These are phyloP conservation scores for Blastomyces emzantsi DNA, from an alignment of 2,329 filamentous ascomycete species.

Conservation along the genomic window DNA sequence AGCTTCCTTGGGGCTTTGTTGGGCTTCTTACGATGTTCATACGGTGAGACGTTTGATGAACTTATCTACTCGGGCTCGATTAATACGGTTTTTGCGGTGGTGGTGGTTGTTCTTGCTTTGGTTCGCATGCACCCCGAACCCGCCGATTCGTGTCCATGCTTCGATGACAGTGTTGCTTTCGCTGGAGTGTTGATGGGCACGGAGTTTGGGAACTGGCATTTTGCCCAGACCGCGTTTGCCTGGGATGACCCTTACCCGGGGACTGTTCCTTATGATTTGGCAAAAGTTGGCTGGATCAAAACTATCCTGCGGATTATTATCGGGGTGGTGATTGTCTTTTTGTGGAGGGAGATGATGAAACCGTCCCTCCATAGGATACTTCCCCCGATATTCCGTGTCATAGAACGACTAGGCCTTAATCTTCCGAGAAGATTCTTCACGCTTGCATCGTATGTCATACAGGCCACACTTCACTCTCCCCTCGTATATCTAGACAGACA, in stretches of 20 bases:
- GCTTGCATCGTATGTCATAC: slow-evolving; percentile 56
- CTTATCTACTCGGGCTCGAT: slow-evolving; percentile 60
- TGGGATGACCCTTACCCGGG: slow-evolving; percentile 47
- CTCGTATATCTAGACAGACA: background rate
- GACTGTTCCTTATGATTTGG: slow-evolving; percentile 56
- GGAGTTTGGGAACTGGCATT: slow-evolving; percentile 77
- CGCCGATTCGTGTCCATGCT: slow-evolving; percentile 93
- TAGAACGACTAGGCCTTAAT: slow-evolving; percentile 69
- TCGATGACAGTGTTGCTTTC: slow-evolving; percentile 92
- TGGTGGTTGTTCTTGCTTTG: slow-evolving; percentile 60
- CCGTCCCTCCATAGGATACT: slow-evolving; percentile 66
- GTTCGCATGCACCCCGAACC: slow-evolving; percentile 91
- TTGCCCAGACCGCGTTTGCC: slow-evolving; percentile 49
- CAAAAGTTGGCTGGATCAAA: slow-evolving; percentile 56
- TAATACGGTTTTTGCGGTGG: slow-evolving; percentile 54
- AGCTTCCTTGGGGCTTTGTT: slow-evolving; percentile 63
- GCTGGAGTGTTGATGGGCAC: slow-evolving; percentile 81
- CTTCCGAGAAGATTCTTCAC: slow-evolving; percentile 87
- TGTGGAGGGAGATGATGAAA: slow-evolving; percentile 87
- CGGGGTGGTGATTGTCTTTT: slow-evolving; percentile 75
- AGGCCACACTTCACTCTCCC: background rate
- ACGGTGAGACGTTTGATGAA: slow-evolving; percentile 53
- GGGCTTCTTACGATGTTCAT: slow-evolving; percentile 47
- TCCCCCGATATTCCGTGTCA: slow-evolving; percentile 76
- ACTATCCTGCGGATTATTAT: slow-evolving; percentile 61